Base-by-base conservation (phyloP, 2,329 filamentous ascomycete species). In the Raffaelea ambrosiae region DNA sequence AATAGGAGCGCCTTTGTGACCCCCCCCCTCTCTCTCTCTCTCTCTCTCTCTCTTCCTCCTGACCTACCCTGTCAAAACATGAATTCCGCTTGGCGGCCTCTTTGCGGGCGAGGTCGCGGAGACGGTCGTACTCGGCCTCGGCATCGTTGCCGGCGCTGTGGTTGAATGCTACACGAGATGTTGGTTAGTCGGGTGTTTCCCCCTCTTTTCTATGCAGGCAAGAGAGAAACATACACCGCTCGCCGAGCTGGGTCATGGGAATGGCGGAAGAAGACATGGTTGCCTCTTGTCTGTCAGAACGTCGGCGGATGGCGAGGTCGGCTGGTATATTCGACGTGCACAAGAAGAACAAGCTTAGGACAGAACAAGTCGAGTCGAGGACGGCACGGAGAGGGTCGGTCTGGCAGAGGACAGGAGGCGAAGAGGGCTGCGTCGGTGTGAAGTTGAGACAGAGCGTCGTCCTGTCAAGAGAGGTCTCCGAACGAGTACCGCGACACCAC, bases 71-170 rank as follows among this genome's bases (percentile, higher is more conserved):
- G 54, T 88, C 79, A 61, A 89, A 90, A 69, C 86, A 95, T 46
- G 77, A 74, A 54, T 79, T 79, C 56, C 88, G 85, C 70, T 93
- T 88, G 45, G 74, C 71, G 50, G 85, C 88, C 72, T 95, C 90
- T 58, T 81, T 74, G 54, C 87, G 82, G 18, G 91, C 93, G 18
- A 90, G 76, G 57, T 84, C 83, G 59, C 93, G 88, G 40, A 97
- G 77, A 47, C 88, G 86, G 63, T 97, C 90, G 67, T 97, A 97
- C 69, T 97, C 90, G 57, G 76, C 80, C 71, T 97, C 90, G 48
- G 80, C 73, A 50, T 83, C 76, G 56, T 71, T 70, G 61, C 78
- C 79, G 56, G 82, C 73, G 50, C 74, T 75, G 63, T 88, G 83
- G 66, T 83, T 87, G 71, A 91, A 88, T 66, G 84, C 87, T 90